Evolutionary conservation across 108 stramenopile species (phyloP).

Genomic region (Mediolabrus comicus): DNA sequence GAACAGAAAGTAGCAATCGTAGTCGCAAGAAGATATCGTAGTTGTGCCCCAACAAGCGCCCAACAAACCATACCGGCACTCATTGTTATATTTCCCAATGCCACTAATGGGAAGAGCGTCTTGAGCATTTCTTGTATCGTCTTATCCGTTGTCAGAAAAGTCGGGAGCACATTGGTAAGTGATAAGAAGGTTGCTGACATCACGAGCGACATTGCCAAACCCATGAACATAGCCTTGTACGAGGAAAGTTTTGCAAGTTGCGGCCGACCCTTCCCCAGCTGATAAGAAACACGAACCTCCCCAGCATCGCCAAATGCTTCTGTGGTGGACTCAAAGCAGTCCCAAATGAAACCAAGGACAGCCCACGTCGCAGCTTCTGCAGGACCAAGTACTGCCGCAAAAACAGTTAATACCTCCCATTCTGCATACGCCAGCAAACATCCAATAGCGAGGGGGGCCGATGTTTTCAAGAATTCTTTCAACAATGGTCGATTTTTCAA

Average conservation of each 20-base stretch:
- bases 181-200: conserved; percentile 58
- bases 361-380: conserved; percentile 82
- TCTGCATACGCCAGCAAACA: conserved; percentile 65
- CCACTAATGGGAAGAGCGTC: conserved; percentile 59
- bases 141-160: conserved; percentile 53
- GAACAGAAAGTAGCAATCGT: conserved; percentile 44
- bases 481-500: conserved; percentile 34
- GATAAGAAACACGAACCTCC: conserved; percentile 62
- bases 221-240: conserved; percentile 55
- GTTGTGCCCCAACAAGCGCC: conserved; percentile 69
- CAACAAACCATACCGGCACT: conserved; percentile 57
- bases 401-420: conserved; percentile 72
- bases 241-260: conserved; percentile 54
- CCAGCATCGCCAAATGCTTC: conserved; percentile 79
- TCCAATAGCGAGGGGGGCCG: conserved; percentile 60
- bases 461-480: conserved; percentile 45
- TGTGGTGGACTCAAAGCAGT: conserved; percentile 66
- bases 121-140: conserved; percentile 61
- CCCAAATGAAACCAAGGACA: conserved; percentile 71
- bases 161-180: conserved; percentile 38
- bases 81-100: conserved; percentile 70
- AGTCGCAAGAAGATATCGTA: conserved; percentile 58
- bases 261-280: conserved; percentile 54
- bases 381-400: conserved; percentile 58
- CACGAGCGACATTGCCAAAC: conserved; percentile 41